Conservation (phyloP, 306 rosid genomes). For the Prunus persica region Prunus_persica_NCBIv2 NC_034012.1:8959501-8960000, state of each 20-base stretch:
- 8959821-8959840: conserved; percentile 67
- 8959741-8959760: conserved; percentile 74
- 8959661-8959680: not conserved
- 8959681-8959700: not conserved
- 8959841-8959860: conserved; percentile 78
- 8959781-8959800: conserved; percentile 56
- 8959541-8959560: too few species aligned
- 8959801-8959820: conserved; percentile 45
- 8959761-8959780: conserved; percentile 50
- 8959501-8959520: too few species aligned
- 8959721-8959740: conserved; percentile 15
- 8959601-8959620: not conserved
- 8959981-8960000: not conserved
- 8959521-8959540: too few species aligned
- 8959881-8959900: conserved; percentile 74
- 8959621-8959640: not conserved
- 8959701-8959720: not conserved
- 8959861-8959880: conserved; percentile 91
- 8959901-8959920: not conserved
- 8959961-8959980: not conserved
- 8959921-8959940: not conserved
- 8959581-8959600: not conserved
- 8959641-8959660: not conserved
- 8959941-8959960: not conserved
- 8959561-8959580: not conserved